These are phyloP conservation scores for Thelonectria rubi DNA, from an alignment of 2,329 filamentous ascomycete species.

Conservation along the genomic window DNA sequence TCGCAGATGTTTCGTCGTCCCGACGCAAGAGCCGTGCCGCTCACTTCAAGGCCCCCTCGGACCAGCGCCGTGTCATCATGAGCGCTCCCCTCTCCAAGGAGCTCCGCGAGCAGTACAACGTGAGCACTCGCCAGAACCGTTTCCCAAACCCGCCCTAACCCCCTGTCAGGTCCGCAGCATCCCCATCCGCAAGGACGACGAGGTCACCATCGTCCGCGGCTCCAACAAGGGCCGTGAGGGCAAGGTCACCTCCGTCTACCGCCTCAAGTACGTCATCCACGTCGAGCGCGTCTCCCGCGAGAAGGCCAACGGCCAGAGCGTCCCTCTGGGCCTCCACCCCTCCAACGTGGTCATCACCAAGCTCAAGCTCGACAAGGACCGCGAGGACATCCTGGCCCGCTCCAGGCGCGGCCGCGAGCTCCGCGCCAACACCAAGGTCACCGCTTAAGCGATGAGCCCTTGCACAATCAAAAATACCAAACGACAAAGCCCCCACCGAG, in stretches of 20 bases:
- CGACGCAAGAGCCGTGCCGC: constrained; percentile 99
- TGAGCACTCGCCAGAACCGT: constrained; percentile 58
- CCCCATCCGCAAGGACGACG: constrained; percentile 97
- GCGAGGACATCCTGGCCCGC: constrained; percentile 86
- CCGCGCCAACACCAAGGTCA: constrained; percentile 75
- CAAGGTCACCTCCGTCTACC: constrained; percentile 98
- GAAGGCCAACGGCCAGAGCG: constrained; percentile 96
- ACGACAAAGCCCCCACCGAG: constrained; percentile 34
- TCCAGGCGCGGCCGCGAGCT: constrained; percentile 83
- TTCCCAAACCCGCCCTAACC: constrained; percentile 16
- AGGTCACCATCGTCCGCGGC: constrained; percentile 92
- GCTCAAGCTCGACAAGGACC: constrained; percentile 97
- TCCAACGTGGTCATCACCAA: constrained; percentile 99
- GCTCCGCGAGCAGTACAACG: constrained; percentile 98
- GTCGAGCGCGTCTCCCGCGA: constrained; percentile 96
- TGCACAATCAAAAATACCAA: constrained; percentile 35
- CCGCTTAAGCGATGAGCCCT: constrained; percentile 54
- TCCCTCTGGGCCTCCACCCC: constrained; percentile 92
- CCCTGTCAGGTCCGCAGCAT: constrained; percentile 82
- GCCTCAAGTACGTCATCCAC: constrained; percentile 97
- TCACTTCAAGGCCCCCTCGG: constrained; percentile 96
- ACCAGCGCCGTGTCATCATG: constrained; percentile 95
- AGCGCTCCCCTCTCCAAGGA: constrained; percentile 95
- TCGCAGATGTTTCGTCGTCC: constrained; percentile 73
- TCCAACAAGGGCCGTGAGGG: constrained; percentile 97